Base-by-base conservation (phyloP, 1,139 yeast species). In the Pichia sp. region DNA sequence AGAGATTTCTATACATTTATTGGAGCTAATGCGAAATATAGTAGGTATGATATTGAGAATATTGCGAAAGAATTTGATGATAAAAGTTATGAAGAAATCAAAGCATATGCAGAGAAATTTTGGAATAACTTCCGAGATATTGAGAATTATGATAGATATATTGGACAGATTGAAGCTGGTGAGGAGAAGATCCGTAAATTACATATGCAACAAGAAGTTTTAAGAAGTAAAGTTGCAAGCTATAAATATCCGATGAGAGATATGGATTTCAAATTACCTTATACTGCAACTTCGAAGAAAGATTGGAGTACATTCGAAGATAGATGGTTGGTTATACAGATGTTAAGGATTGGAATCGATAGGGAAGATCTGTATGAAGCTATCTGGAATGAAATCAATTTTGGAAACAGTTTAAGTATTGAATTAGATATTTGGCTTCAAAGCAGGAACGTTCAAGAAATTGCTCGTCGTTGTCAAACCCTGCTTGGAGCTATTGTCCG, bases 291-390 rank as follows among this genome's bases (percentile, higher is more conserved):
- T 3, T 38, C 47, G 7, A 48, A 52, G 34, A 41, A 47, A 28
- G 72, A 78, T 1, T 83, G 75, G 59, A 73, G 80, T 17, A 86
- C 79, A 34, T 86, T 78, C 47, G 93, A 83, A 55, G 94, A 83
- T 55, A 65, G 88, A 44, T 83, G 77, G 54, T 63, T 83, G 47
- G 61, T 83, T 45, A 72, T 81, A 8, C 82, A 79, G 60, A 62
- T 81, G 52, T 77, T 76, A 58, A 67, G 79, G 45, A 74, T 68
- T 58, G 93, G 93, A 0, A 55, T 82, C 34, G 86, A 80, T 48
- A 67, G 77, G 41, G 74, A 73, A 6, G 84, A 80, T 50, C 61
- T 82, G 9, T 78, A 75, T 52, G 93, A 82, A 36, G 55, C 72
- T 43, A 74, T 82, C 35, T 69, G 78, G 47, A 79, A 76, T 42